Conservation (phyloP, 805 yeast genomes). For the Schizosaccharomyces cryophilus region DNA sequence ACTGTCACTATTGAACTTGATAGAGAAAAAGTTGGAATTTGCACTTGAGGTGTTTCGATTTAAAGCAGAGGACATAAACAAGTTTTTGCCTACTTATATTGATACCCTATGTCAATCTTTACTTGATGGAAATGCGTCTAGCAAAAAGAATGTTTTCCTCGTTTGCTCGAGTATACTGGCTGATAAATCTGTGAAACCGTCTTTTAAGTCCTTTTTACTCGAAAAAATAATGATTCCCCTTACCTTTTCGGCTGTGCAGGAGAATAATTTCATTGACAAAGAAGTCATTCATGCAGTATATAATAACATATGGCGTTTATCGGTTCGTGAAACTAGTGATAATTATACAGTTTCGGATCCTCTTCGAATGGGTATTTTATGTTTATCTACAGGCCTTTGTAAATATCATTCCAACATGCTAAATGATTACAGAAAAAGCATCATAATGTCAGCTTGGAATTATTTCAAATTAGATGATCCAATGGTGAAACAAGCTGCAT, state of each 20-base stretch:
- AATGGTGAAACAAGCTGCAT: constrained; percentile 76
- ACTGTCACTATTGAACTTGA: neutral
- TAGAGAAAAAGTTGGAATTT: neutral
- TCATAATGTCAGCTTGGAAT: constrained; percentile 87
- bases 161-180: neutral
- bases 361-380: constrained; percentile 54
- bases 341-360: constrained; percentile 28
- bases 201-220: neutral
- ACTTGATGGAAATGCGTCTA: neutral
- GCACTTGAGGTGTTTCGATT: neutral
- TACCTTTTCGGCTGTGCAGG: neutral
- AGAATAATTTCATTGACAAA: constrained; percentile 17
- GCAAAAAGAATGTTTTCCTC: neutral
- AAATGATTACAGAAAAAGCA: constrained; percentile 45
- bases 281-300: constrained; percentile 44
- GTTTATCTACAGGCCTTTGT: constrained; percentile 53
- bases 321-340: constrained; percentile 8
- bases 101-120: neutral
- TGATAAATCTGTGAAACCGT: neutral
- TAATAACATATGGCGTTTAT: constrained; percentile 47
- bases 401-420: constrained; percentile 39
- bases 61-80: neutral
- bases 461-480: constrained; percentile 72
- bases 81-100: neutral
- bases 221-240: neutral